Base-by-base conservation (phyloP, 768 basidiomycete species). In the Termitomyces sp. region DNA sequence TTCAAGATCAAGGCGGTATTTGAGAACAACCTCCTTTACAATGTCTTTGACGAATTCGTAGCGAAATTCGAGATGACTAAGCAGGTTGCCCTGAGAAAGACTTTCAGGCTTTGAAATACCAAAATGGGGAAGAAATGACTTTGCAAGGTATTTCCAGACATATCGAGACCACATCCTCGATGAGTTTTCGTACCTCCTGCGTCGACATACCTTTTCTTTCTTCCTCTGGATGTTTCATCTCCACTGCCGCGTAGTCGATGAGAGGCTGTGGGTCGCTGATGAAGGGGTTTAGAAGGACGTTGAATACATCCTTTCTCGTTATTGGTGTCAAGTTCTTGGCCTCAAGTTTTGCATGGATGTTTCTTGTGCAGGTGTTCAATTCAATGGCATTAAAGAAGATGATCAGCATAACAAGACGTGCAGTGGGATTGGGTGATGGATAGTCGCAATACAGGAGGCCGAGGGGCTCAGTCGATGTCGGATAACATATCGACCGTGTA, bases 371-470 rank as follows among this genome's bases (percentile, higher is more conserved):
- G 54, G 70, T 70, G 41, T 69, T 69, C 22, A 69, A 66, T 54
- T 76, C 74, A 45, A 73, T 69, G 18, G 72, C 62, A 34, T 84
- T 73, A 69, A 87, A 89, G 20, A 86, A 75, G 16, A 83, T 81
- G 56, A 90, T 76, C n/a, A 92, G 77, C 71, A 94, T 83, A 54
- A 88, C 87, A 22, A 85, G 77, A 42, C 88, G 85, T 60, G 84
- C 86, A 48, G 75, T 75, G 22, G 78, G 77, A 64, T 88, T 81
- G 7, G 75, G 63, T 44, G 81, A 83, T 22, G 86, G 85, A 66
- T 87, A 90, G 65, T 91, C 89, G 47, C 73, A 69, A 67, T 81
- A 86, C 45, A 92, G 77, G 53, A 82, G 79, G 26, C 83, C 80
- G 39, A 92, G 76, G 34, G 78, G 79, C 63, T 77, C 77, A 54